Evolutionary conservation across 306 rosid genomes (phyloP).

Genomic region (Arachis stenosperma): DNA sequence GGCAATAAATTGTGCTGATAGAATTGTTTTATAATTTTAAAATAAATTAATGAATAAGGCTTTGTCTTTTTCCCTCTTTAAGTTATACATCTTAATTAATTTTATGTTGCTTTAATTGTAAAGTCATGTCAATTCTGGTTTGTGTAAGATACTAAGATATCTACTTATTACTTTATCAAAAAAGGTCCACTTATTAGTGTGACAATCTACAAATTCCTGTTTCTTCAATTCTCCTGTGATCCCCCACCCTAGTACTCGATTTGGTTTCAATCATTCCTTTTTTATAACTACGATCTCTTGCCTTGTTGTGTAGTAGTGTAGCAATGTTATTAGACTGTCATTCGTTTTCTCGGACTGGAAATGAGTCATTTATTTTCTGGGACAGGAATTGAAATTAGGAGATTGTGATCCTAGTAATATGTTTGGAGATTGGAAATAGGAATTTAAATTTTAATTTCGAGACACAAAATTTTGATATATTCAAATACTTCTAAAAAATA

Average conservation of each 20-base stretch:
- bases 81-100: conserved; percentile 27
- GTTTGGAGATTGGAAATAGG: too few relatives aligned
- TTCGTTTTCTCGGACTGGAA: too few relatives aligned
- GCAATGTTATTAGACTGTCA: too few relatives aligned
- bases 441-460: too few relatives aligned
- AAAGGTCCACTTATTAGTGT: neutral
- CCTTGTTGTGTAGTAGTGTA: neutral
- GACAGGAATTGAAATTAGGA: too few relatives aligned
- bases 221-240: neutral
- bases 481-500: too few relatives aligned
- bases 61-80: conserved; percentile 3
- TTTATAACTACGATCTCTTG: neutral
- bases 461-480: too few relatives aligned
- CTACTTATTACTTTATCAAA: too few relatives aligned
- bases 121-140: conserved; percentile 14
- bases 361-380: too few relatives aligned
- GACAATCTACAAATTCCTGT: conserved; percentile 1
- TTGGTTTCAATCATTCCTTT: too few relatives aligned
- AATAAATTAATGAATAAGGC: conserved; percentile 38
- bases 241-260: neutral
- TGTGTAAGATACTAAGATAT: neutral
- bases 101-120: conserved; percentile 30
- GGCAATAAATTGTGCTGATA: conserved; percentile 27
- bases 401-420: too few relatives aligned
- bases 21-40: conserved; percentile 26